These are phyloP conservation scores for Ceratocystis eucalypticola DNA, from an alignment of 2,329 filamentous ascomycete genomes.

Conservation along the genomic window DNA sequence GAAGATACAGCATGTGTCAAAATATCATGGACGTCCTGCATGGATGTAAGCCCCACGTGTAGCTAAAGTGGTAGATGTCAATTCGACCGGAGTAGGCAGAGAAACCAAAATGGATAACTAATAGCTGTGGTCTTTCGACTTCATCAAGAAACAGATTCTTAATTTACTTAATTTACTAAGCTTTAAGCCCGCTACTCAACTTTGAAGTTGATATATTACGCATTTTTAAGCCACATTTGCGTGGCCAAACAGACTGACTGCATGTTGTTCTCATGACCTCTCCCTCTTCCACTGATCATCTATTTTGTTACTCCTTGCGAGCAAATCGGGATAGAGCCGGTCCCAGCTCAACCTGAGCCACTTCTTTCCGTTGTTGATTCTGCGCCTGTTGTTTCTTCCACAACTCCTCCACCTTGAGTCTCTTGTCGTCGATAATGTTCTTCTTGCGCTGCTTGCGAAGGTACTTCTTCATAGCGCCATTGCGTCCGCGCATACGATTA, in stretches of 20 bases:
- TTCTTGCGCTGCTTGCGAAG: slow-evolving; percentile 80
- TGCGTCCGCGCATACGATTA: slow-evolving; percentile 78
- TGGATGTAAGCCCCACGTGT: too few relatives aligned
- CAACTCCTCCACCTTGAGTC: slow-evolving; percentile 71
- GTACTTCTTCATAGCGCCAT: slow-evolving; percentile 75
- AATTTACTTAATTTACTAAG: too few relatives aligned
- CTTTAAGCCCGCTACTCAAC: too few relatives aligned
- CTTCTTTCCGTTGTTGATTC: slow-evolving; percentile 46
- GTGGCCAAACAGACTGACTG: not conserved
- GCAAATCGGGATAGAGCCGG: slow-evolving; percentile 79
- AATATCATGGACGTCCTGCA: too few relatives aligned
- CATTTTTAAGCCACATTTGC: too few relatives aligned
- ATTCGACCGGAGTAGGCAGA: too few relatives aligned
- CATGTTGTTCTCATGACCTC: not conserved
- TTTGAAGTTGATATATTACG: too few relatives aligned
- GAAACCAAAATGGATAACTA: too few relatives aligned
- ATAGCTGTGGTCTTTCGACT: too few relatives aligned
- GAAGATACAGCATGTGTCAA: too few relatives aligned
- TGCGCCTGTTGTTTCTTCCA: slow-evolving; percentile 58
- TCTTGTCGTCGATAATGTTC: slow-evolving; percentile 95
- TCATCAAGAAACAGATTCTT: too few relatives aligned
- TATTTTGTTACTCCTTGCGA: slow-evolving; percentile 42
- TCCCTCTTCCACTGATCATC: slow-evolving; percentile 6
- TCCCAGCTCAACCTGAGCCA: slow-evolving; percentile 61
- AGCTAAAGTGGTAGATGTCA: too few relatives aligned